Evolutionary conservation across 306 rosid genomes (phyloP).

Genomic region (Heteromeles arbutifolia): DNA sequence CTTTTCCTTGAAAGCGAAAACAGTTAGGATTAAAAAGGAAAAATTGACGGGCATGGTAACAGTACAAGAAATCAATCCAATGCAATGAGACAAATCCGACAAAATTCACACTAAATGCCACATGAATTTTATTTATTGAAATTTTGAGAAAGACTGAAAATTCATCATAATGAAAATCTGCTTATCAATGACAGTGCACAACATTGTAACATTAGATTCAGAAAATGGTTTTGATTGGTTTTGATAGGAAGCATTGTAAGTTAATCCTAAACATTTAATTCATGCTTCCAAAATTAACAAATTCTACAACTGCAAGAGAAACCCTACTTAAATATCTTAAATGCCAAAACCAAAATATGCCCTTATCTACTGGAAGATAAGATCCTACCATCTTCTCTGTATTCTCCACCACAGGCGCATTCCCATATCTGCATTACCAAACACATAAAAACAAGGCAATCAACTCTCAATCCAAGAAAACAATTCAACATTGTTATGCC

Average conservation of each 20-base stretch:
- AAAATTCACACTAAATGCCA: background rate
- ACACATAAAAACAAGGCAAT: background rate
- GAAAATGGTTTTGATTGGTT: background rate
- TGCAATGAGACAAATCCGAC: background rate
- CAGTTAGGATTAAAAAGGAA: background rate
- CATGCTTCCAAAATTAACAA: conserved; percentile 19
- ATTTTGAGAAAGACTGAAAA: background rate
- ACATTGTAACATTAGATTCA: background rate
- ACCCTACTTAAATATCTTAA: conserved; percentile 21
- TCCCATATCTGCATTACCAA: conserved; percentile 63
- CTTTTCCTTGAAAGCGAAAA: background rate
- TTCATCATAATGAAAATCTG: background rate
- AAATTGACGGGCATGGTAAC: background rate
- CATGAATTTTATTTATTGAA: background rate
- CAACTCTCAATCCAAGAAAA: background rate
- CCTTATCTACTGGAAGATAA: conserved; percentile 81
- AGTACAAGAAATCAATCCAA: background rate
- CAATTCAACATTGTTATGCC: background rate
- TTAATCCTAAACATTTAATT: conserved; percentile 18
- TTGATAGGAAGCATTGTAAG: background rate
- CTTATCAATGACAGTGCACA: background rate
- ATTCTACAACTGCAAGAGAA: conserved; percentile 13
- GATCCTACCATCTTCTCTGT: conserved; percentile 99
- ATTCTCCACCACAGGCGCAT: conserved; percentile 88
- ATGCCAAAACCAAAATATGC: conserved; percentile 94